These are phyloP conservation scores for Neonectria punicea DNA, from an alignment of 2,329 filamentous ascomycete species.

Conservation along the genomic window DNA sequence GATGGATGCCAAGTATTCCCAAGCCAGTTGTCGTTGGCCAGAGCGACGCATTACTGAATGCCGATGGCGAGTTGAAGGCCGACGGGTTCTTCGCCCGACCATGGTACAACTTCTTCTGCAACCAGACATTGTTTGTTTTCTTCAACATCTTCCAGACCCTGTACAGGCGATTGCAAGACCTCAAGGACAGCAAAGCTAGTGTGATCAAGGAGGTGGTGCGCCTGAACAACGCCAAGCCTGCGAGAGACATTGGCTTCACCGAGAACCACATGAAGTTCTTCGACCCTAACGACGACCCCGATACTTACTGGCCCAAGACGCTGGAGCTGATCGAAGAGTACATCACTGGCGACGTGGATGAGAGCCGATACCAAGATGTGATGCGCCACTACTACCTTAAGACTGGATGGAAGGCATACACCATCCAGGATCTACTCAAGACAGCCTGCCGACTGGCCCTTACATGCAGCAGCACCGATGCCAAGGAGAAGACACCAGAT, in stretches of 20 bases:
- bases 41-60: constrained; percentile 66
- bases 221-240: constrained; percentile 80
- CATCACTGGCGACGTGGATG: constrained; percentile 83
- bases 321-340: constrained; percentile 88
- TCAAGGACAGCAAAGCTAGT: constrained; percentile 81
- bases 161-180: constrained; percentile 82
- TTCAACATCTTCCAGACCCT: constrained; percentile 93
- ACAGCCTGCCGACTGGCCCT: constrained; percentile 83
- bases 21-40: constrained; percentile 62
- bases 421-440: constrained; percentile 87
- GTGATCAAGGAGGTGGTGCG: constrained; percentile 80
- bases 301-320: constrained; percentile 87
- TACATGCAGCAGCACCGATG: constrained; percentile 84
- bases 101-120: constrained; percentile 90
- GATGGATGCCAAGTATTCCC: constrained; percentile 72
- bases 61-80: constrained; percentile 72
- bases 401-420: constrained; percentile 93
- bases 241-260: constrained; percentile 83
- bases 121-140: constrained; percentile 93
- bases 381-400: constrained; percentile 91
- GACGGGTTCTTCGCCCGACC: constrained; percentile 85
- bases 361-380: constrained; percentile 86
- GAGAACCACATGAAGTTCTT: constrained; percentile 86
- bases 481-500: constrained; percentile 93
- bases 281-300: constrained; percentile 64